phyloP scores from a whole-genome alignment of 208 protist species.

The Acanthamoeba healyi region DNA sequence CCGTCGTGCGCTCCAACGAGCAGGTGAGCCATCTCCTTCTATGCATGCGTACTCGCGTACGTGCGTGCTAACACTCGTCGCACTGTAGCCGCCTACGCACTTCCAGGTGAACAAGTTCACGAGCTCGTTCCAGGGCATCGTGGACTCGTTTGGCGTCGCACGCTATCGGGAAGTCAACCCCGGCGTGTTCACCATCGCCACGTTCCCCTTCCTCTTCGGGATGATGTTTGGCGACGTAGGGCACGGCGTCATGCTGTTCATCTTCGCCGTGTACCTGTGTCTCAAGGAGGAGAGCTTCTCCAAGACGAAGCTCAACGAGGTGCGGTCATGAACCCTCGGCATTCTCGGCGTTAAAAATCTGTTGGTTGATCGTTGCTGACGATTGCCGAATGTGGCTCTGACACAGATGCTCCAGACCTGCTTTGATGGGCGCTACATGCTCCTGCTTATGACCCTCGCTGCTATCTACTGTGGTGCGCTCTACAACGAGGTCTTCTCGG shows the following conservation, averaged over 20 bases:
- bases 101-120: slow-evolving; percentile 98
- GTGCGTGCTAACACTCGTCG: too few relatives aligned
- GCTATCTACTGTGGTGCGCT: slow-evolving; percentile 97
- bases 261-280: slow-evolving; percentile 91
- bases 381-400: too few relatives aligned
- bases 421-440: slow-evolving; percentile 94
- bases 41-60: too few relatives aligned
- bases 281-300: slow-evolving; percentile 92
- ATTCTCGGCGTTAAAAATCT: too few relatives aligned
- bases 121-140: slow-evolving; percentile 96
- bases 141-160: slow-evolving; percentile 98
- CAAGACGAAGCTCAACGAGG: slow-evolving; percentile 92
- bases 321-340: too few relatives aligned
- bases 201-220: slow-evolving; percentile 99
- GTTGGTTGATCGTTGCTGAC: too few relatives aligned
- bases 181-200: slow-evolving; percentile 96
- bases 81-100: slow-evolving; percentile 98
- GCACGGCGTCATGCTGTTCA: slow-evolving; percentile 96
- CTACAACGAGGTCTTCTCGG: slow-evolving; percentile 97
- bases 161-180: slow-evolving; percentile 91
- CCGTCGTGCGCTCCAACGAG: slow-evolving; percentile 92
- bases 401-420: slow-evolving; percentile 78
- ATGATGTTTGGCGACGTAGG: slow-evolving; percentile 99
- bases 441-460: slow-evolving; percentile 97
- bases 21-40: too few relatives aligned